phyloP scores from a whole-genome alignment of 352 stramenopile genomes.

The Globisporangium megalacanthum region DNA sequence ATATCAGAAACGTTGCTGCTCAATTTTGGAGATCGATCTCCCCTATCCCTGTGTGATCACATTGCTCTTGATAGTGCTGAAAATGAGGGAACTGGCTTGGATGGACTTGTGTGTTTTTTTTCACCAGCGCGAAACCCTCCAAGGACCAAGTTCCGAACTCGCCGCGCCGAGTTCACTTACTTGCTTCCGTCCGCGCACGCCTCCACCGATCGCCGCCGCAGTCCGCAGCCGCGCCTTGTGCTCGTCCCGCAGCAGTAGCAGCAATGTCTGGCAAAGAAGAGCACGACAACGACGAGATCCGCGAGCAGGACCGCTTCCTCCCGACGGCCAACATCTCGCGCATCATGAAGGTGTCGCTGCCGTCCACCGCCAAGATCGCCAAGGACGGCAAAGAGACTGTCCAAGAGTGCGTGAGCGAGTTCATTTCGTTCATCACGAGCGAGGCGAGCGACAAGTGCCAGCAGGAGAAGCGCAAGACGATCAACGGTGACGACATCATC shows the following conservation, averaged over 20 bases:
- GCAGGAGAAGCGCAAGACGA: slow-evolving; percentile 99
- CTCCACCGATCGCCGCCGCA: no score
- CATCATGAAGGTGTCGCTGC: slow-evolving; percentile 99
- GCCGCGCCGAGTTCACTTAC: no score
- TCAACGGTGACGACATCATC: slow-evolving; percentile 99
- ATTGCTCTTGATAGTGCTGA: neutral
- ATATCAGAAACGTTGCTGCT: neutral
- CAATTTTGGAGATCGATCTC: neutral
- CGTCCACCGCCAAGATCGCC: slow-evolving; percentile 98
- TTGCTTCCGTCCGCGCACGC: no score
- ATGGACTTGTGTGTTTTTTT: neutral
- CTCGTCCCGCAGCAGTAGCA: neutral
- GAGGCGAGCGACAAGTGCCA: slow-evolving; percentile 99
- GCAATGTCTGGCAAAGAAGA: slow-evolving; percentile 78
- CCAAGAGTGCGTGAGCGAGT: slow-evolving; percentile 99
- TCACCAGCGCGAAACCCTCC: neutral
- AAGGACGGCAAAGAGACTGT: slow-evolving; percentile 99
- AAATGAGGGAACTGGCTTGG: neutral
- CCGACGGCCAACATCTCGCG: slow-evolving; percentile 99
- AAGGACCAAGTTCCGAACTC: neutral
- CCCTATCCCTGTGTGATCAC: neutral
- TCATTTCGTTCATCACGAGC: slow-evolving; percentile 99
- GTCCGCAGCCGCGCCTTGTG: no score
- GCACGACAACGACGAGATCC: slow-evolving; percentile 88
- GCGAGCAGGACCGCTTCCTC: slow-evolving; percentile 97